phyloP scores from a whole-genome alignment of 2,329 filamentous ascomycete genomes.

The Sphaerulina musiva region DNA sequence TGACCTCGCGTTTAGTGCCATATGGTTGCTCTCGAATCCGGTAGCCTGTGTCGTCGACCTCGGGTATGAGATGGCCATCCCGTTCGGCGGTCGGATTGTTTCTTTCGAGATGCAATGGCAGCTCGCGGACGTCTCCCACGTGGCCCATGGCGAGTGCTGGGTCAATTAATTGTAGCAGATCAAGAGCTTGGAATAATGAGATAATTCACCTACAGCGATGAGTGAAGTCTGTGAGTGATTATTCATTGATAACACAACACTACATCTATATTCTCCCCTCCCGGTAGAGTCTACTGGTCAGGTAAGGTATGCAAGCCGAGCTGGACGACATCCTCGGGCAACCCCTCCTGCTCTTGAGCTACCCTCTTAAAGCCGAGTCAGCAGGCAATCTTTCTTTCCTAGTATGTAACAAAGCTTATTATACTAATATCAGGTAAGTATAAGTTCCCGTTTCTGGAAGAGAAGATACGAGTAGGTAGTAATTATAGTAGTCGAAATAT shows the following conservation, averaged over 20 bases:
- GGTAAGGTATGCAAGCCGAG: too few relatives aligned
- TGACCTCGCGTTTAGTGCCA: conserved; percentile 37
- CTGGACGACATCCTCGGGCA: not conserved
- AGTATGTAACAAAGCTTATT: too few relatives aligned
- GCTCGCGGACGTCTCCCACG: not conserved
- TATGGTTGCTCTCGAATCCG: conserved; percentile 40
- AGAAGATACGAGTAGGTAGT: too few relatives aligned
- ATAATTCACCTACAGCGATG: not conserved
- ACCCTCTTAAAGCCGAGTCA: not conserved
- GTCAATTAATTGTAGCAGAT: not conserved
- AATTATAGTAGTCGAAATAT: too few relatives aligned
- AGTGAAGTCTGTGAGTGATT: too few relatives aligned
- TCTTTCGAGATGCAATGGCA: not conserved
- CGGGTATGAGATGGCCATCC: conserved; percentile 32
- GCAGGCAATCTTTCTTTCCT: too few relatives aligned
- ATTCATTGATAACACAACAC: too few relatives aligned
- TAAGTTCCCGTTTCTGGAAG: too few relatives aligned
- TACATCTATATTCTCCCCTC: too few relatives aligned
- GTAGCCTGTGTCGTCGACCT: conserved; percentile 39
- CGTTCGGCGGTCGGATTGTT: conserved; percentile 27
- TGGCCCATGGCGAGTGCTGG: conserved; percentile 5
- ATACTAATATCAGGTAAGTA: too few relatives aligned
- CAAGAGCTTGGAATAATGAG: not conserved
- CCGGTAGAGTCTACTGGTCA: too few relatives aligned
- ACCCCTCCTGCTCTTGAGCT: not conserved